Conservation (phyloP, 805 yeast genomes). For the Candida schatavii region DNA sequence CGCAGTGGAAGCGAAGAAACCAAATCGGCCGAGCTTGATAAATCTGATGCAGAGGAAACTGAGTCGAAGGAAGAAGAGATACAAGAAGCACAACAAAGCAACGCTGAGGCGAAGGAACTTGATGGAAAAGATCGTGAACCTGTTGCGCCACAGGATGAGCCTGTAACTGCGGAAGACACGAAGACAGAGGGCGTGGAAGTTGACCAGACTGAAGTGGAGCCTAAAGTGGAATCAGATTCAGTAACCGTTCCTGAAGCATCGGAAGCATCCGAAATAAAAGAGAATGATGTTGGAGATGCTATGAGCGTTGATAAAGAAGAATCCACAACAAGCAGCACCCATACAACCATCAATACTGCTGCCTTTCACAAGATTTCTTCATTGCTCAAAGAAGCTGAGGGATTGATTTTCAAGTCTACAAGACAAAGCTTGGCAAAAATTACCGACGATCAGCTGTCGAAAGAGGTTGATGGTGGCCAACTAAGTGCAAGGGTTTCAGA, state of each 20-base stretch:
- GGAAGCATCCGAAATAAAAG: constrained; percentile 3
- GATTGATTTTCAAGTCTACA: constrained; percentile 1
- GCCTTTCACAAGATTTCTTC: neutral
- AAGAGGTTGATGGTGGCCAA: neutral
- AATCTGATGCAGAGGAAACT: constrained; percentile 2
- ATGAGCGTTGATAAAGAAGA: constrained; percentile 3
- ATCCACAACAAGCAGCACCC: too few relatives aligned
- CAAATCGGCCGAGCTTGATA: neutral
- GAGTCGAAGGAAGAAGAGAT: constrained; percentile 5
- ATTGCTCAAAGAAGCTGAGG: constrained; percentile 2
- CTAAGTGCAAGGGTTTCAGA: constrained; percentile 1
- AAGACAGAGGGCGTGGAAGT: neutral
- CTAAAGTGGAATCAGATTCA: neutral
- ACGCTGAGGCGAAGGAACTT: neutral
- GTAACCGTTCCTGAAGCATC: neutral
- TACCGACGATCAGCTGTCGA: neutral
- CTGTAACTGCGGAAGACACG: neutral
- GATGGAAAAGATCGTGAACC: neutral
- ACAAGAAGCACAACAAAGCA: neutral
- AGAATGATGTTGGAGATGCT: constrained; percentile 9
- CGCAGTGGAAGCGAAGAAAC: constrained; percentile 5
- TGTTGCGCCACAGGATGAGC: neutral
- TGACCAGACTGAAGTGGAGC: neutral
- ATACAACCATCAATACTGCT: constrained; percentile 4
- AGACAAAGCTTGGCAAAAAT: constrained; percentile 5